Base-by-base conservation (phyloP, 768 basidiomycete species). In the Kwoniella heveanensis region DNA sequence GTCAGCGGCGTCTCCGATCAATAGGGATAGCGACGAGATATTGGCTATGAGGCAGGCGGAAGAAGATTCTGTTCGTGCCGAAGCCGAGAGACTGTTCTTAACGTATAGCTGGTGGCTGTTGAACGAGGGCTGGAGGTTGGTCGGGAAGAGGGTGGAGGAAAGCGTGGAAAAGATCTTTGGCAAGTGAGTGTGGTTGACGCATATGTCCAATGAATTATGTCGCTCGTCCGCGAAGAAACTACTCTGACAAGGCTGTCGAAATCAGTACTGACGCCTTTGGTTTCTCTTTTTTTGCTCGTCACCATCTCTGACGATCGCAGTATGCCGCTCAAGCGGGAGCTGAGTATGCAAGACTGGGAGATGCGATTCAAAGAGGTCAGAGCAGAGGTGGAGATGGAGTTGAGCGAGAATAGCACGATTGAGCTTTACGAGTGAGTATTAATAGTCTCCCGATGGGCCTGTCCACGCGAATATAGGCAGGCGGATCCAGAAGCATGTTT, bases 51-150 rank as follows among this genome's bases (percentile, higher is more conserved):
- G 60, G 44, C 54, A 57, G 47, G 61, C 22, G n/a, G 66, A 71
- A 48, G 56, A 59, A 59, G 70, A 82, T 78, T 32, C 46, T 2
- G 36, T 61, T 4, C 56, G 47, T 25, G 66, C 88, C 36, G 88
- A 88, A 57, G 86, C 87, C 5, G 92, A 94, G 78, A 83, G 86
- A 64, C 86, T 87, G 73, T 97, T 87, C 74, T 81, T 96, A 54
- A 91, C 90, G 0, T 85, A 94, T 70, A 90, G 88, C 39, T 97
- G 92, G 92, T 95, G 92, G 92, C 82, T 95, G 10, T 72, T 95
- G 59, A 88, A 96, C 74, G 88, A 92, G 2, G 92, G 94, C 0
- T 95, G 93, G 92, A 90, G 88, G 69, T 88, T 88, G 62, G 84
- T 97, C 0, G 87, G 85, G 0, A 86, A 87, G 67, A 82, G 90